Percentiles rank a stretch among this genome's conserved stretches.
These are phyloP conservation scores for Botrytis pseudocinerea DNA, from an alignment of 2,329 filamentous ascomycete species.

Conservation along the genomic window DNA sequence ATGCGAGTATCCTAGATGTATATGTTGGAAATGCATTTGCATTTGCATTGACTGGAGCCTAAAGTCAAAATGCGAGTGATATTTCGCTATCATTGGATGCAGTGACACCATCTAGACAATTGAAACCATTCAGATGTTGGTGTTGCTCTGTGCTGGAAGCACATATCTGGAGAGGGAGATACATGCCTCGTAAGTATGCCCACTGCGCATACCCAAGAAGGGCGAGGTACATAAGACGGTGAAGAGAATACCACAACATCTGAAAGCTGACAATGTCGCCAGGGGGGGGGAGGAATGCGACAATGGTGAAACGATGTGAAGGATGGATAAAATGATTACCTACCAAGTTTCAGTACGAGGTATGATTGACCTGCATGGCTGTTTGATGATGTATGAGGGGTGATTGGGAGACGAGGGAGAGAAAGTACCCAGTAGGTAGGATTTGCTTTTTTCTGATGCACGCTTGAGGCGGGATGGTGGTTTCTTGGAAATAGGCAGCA, in stretches of 20 bases:
- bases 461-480: neutral
- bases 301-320: neutral
- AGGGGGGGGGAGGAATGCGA: neutral
- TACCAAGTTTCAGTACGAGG: neutral
- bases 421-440: neutral
- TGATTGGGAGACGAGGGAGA: neutral
- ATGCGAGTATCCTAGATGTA: neutral
- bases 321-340: too few species aligned
- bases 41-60: neutral
- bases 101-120: neutral
- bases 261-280: neutral
- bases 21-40: neutral
- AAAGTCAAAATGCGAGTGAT: neutral
- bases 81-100: neutral
- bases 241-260: neutral
- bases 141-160: neutral
- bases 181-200: neutral
- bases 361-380: neutral
- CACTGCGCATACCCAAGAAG: neutral
- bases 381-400: neutral
- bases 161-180: neutral
- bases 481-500: slow-evolving; percentile 12
- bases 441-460: neutral
- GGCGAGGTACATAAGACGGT: neutral
- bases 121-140: neutral